Conservation (phyloP, 2,329 filamentous ascomycete species). For the Exophiala sp. region DNA sequence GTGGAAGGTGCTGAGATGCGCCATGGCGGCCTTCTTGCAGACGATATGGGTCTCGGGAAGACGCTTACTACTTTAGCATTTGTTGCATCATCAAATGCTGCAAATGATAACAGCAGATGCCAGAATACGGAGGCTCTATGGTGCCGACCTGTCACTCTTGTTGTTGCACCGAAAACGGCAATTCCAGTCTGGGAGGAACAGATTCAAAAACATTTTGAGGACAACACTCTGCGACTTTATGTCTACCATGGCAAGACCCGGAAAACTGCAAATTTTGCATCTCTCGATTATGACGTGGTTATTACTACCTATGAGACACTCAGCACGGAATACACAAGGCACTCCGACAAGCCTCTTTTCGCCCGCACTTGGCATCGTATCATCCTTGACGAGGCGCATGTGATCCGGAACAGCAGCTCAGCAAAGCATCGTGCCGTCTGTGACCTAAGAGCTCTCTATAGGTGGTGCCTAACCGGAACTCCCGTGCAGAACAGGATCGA, state of each 20-base stretch:
- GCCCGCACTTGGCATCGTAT: constrained; percentile 37
- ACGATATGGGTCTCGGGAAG: constrained; percentile 46
- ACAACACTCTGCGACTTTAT: not conserved
- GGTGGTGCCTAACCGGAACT: constrained; percentile 48
- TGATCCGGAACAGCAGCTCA: constrained; percentile 37
- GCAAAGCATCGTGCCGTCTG: constrained; percentile 37
- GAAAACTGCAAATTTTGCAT: no score
- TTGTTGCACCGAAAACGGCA: no score
- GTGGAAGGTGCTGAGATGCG: constrained; percentile 34
- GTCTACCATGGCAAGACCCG: no score
- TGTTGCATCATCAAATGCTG: constrained; percentile 32
- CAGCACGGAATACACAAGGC: constrained; percentile 34
- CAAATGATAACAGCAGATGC: not conserved
- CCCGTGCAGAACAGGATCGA: constrained; percentile 45
- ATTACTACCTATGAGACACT: constrained; percentile 43
- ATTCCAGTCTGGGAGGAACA: no score
- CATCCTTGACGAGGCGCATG: constrained; percentile 42
- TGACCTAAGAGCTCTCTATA: constrained; percentile 33
- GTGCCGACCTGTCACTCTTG: no score
- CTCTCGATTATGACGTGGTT: constrained; percentile 29
- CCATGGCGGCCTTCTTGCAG: constrained; percentile 44
- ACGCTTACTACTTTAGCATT: constrained; percentile 43
- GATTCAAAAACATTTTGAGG: constrained; percentile 5
- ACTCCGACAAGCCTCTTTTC: constrained; percentile 26
- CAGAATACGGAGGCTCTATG: no score